Evolutionary conservation across 1,139 yeast species (phyloP), one percentile per base, ranked within the genome.

Genomic region (Candida tetrigidarum): DNA sequence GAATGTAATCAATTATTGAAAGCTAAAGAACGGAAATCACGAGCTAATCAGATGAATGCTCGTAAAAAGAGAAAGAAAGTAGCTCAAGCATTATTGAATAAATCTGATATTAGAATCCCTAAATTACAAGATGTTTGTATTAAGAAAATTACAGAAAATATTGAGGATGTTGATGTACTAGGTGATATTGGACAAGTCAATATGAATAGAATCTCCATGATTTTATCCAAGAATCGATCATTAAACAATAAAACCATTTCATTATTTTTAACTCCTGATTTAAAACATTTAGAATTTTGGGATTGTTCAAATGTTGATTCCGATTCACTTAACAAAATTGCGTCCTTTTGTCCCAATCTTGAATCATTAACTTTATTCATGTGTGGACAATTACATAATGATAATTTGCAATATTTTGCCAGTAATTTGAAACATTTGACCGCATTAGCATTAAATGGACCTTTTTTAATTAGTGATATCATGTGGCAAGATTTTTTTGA

Each of bases 381-480:
- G 97, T 93, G 98, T 69, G 99, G 99, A 3, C 95, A 88, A 55
- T 67, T 93, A 32, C 91, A 86, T 55, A 88, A 88, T 60, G 91
- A 85, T 52, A 86, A 88, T 47, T 62, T 93, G 48, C 60, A 71
- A 18, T 86, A 88, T 58, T 81, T 78, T 50, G 76, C 81, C 9
- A 67, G 80, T 10, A 84, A 89, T 49, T 69, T 92, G 39, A 67
- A 68, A 0, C 63, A 78, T 23, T 67, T 95, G 43, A 69, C 61
- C 9, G 70, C 77, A 10, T 51, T 92, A 8, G 67, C 78, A 12
- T 67, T 93, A 28, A 91, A 92, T 63, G 99, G 99, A 0, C 91
- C 98, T 0, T 93, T 93, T 58, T 69, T 93, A 52, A 83, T 93
- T 38, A 84, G 86, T 56, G 88, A 86, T 53, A 64, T 64, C 0